These are phyloP conservation scores for Ampelomyces quisqualis DNA, from an alignment of 2,329 filamentous ascomycete genomes.

Conservation along the genomic window DNA sequence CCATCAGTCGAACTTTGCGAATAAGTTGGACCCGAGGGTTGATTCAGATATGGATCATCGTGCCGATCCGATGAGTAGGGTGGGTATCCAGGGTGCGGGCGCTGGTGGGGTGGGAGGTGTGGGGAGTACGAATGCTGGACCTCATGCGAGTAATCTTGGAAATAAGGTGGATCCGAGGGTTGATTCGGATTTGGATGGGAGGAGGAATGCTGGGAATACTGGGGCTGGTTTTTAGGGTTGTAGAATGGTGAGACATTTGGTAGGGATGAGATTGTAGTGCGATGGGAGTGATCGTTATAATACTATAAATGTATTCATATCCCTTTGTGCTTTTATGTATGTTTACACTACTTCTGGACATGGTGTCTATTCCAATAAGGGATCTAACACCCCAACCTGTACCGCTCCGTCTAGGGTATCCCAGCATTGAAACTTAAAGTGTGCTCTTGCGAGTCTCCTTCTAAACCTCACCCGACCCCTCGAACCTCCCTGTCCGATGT, in stretches of 20 bases:
- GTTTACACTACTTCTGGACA: too few species aligned
- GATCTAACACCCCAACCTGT: too few species aligned
- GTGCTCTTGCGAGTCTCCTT: background rate
- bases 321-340: background rate
- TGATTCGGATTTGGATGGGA: conserved; percentile 19
- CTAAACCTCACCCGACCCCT: background rate
- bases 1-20: conserved; percentile 11
- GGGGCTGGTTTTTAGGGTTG: background rate
- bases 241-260: too few species aligned
- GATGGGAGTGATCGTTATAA: too few species aligned
- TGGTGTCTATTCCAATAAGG: too few species aligned
- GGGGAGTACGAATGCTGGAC: conserved; percentile 19
- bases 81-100: conserved; percentile 16
- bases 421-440: too few species aligned
- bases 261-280: too few species aligned
- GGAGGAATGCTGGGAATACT: background rate
- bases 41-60: conserved; percentile 24
- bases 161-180: conserved; percentile 21
- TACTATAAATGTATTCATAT: conserved; percentile 1
- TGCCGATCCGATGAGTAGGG: conserved; percentile 10
- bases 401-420: background rate
- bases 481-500: conserved; percentile 50
- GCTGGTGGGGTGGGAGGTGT: conserved; percentile 18
- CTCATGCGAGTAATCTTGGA: conserved; percentile 10
- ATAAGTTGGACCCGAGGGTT: conserved; percentile 20